Base-by-base conservation (phyloP, 257 asterid species). In the Solanum rostratum region DNA sequence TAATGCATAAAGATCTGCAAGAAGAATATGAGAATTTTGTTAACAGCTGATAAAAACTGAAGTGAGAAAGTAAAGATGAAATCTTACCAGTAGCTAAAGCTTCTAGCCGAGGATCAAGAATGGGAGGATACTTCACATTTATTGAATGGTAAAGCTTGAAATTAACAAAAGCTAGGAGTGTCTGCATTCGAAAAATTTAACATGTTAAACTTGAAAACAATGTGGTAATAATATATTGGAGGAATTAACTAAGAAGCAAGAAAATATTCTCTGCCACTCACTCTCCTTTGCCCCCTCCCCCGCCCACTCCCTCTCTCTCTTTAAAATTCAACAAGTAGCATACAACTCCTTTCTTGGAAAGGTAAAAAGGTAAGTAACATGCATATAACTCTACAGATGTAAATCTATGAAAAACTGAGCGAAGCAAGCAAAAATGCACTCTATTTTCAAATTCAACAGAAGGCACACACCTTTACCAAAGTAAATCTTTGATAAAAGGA, bases 1-100 rank as follows among this genome's bases (percentile, higher is more conserved):
- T 89, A 97, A 86, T 78, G 98, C 98, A 90, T 97, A 97, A 14
- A 97, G 93, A 89, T 94, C 99, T 97, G 98, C 91, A 89, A 29
- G 88, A 69, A 5, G 39, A 62, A n/a, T 80, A 68, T 74, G 81
- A 70, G 46, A 86, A 14, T 86, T 78, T 33, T 84, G 27, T 78
- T 16, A 50, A 82, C n/a, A 16, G 18, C 63, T 50, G 45, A 24
- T 27, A 27, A 78, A 78, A 50, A 9, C 4, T 50, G 63, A 78
- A 78, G 63, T 16, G n/a, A 49, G 29, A 16, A 49, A 2, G 63
- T 27, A 78, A 49, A 49, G 63, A 49, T 50, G 45, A 50, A 54
- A 57, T 29, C 16, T 27, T 88, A 95, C 99, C 98, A 71, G 97
- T 97, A 57, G 99, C 97, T 84, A 94, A 87, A 79, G 97, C 95